Base-by-base conservation (phyloP, 176 grass and related monocot genomes). In the Canna indica region DNA sequence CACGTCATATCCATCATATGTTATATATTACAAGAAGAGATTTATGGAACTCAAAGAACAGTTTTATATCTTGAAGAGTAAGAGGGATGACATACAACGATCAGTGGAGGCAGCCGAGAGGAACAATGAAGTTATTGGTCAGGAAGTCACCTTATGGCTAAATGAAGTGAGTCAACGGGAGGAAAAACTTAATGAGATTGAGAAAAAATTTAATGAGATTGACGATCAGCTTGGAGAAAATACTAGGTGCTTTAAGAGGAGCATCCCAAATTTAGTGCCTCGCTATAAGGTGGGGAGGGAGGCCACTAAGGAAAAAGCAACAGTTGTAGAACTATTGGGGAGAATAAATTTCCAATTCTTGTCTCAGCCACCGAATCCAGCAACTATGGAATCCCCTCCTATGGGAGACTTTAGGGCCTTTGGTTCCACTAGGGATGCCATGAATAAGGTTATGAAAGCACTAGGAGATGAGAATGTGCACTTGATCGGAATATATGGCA, bases 401-500 rank as follows among this genome's bases (percentile, higher is more conserved):
- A 11, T 53, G 17, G 31, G 29, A n/a, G 48, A 81, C n/a, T 75
- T 76, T 20, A 70, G 29, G 42, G 64, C 27, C 29, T 81, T 69
- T 47, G 59, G 25, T 30, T 52, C 79, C 20, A 69, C 66, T 25
- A 68, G 50, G 30, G 36, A 68, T 27, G 26, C 39, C 22, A 27
- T 70, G 56, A 31, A 57, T 25, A n/a, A 30, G 35, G 64, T 81
- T 11, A 75, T 75, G 8, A 42, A 39, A 18, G 71, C 71, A 18
- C 11, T 76, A n/a, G 35, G 70, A 13, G 62, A 81, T 70, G 79
- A 42, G 18, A 75, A 75, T 1, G 56, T 14, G n/a, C 18, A 68
- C 54, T 0, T 75, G 2, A 61, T 81, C 57, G 64, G 62, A 33
- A 68, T 81, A 67, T 81, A 81, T 38, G 79, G 79, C 13, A 75